Base-by-base conservation (phyloP, 2,329 filamentous ascomycete species). In the Dendrostoma leiphaemia region DNA sequence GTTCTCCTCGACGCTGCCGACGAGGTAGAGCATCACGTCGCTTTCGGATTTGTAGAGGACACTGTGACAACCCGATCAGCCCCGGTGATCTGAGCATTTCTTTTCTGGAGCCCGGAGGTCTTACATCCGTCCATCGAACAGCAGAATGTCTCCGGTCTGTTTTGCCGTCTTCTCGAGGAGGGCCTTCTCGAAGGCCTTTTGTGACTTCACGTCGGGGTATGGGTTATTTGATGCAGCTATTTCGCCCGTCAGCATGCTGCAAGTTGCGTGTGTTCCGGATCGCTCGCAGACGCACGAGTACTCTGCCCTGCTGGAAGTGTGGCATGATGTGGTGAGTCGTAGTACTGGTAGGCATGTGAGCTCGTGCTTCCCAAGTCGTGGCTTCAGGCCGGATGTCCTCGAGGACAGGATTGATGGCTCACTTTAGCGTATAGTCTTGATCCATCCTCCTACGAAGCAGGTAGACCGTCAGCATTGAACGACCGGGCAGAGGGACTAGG, bases 41-140 rank as follows among this genome's bases (percentile, higher is more conserved):
- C 90, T 91, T 78, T 99, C 94, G 77, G 89, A 89, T 84, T 99
- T 99, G 81, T 97, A 99, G 49, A 97, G 87, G 52, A 97, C 91
- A 58, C 48, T 51, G 8, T 12, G 10, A 4, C 13, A 2, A 26
- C 8, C 9, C 10, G 6, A 38, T 51, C n/a, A 51, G 40, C 29
- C 28, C 15, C 7, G 28, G 12, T 32, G 6, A 9, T n/a, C 10
- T 35, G 9, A 44, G 17, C 17, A 15, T 3, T 7, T 44, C n/a
- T 34, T 3, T 3, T 3, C 19, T 6, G 3, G 10, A 4, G n/a
- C 19, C 19, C 9, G 26, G 29, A 24, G 19, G 23, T 32, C 40
- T 37, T 35, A 51, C 48, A 99, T 88, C 65, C 91, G 85, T 76
- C 95, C 95, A 75, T 99, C 94, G 75, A 97, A 97, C 53, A 99